These are phyloP conservation scores for Linnemannia hyalina DNA, from an alignment of 192 early-diverging fungal genomes.

Conservation along the genomic window DNA sequence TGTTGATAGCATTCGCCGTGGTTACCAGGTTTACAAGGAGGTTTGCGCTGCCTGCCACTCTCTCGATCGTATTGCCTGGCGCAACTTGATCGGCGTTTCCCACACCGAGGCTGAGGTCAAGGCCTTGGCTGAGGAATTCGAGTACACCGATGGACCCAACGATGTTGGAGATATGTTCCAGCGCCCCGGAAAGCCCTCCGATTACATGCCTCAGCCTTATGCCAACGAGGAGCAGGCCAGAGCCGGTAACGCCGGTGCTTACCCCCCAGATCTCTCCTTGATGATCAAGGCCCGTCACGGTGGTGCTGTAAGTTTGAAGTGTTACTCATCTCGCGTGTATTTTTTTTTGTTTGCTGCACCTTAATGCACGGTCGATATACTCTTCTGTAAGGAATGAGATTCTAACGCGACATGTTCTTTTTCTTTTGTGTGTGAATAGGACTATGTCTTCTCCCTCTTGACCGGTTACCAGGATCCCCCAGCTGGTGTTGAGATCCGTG, in stretches of 20 bases:
- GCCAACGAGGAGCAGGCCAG: constrained; percentile 97
- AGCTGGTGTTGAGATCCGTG: constrained; percentile 91
- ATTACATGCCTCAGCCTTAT: constrained; percentile 92
- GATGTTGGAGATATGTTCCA: constrained; percentile 93
- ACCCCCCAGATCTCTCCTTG: constrained; percentile 95
- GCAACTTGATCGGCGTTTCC: constrained; percentile 95
- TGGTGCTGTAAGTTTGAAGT: constrained; percentile 72
- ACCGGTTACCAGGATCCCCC: constrained; percentile 96
- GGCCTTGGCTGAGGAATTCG: constrained; percentile 92
- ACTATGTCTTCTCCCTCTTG: constrained; percentile 96
- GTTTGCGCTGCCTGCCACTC: constrained; percentile 98
- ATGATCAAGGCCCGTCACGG: constrained; percentile 96
- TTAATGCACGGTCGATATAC: not conserved
- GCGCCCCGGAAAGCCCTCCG: constrained; percentile 94
- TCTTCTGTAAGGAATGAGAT: not conserved
- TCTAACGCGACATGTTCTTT: constrained; percentile 8
- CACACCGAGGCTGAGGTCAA: constrained; percentile 95
- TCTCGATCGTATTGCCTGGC: constrained; percentile 92
- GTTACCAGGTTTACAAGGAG: constrained; percentile 99
- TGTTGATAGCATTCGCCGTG: constrained; percentile 88
- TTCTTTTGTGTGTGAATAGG: constrained; percentile 54
- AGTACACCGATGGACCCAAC: constrained; percentile 94
- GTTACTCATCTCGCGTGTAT: not conserved
- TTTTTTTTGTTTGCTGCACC: not conserved
- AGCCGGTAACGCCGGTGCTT: constrained; percentile 95